Evolutionary conservation across 495 filamentous ascomycete species (phyloP).

Genomic region (Talaromyces borbonicus): DNA sequence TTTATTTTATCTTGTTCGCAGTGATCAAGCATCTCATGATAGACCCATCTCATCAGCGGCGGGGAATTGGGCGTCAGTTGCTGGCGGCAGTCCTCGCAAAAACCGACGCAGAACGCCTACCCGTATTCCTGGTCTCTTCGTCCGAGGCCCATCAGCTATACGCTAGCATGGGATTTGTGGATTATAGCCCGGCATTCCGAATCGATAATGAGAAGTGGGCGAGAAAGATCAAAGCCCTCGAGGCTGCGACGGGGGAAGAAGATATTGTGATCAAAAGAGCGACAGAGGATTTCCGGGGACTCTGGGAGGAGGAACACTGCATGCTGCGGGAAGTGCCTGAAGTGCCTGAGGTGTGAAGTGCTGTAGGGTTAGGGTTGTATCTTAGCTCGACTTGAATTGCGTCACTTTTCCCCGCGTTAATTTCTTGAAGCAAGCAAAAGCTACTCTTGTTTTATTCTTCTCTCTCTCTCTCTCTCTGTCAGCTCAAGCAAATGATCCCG

Average conservation of each 20-base stretch:
- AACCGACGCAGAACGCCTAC: conserved; percentile 2
- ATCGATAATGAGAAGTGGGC: conserved; percentile 5
- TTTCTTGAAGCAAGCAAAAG: too few relatives aligned
- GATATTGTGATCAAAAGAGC: neutral
- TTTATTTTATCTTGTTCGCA: conserved; percentile 10
- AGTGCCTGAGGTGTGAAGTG: too few relatives aligned
- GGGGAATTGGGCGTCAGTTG: neutral
- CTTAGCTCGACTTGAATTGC: too few relatives aligned
- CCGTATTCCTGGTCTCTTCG: neutral
- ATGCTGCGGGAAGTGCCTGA: too few relatives aligned
- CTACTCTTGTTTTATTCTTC: too few relatives aligned
- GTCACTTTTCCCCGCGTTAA: neutral
- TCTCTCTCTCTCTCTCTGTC: too few relatives aligned
- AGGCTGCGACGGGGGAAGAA: neutral
- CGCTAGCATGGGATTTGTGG: neutral
- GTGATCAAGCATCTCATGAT: conserved; percentile 17
- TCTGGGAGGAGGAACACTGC: too few relatives aligned
- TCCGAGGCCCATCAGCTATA: conserved; percentile 1
- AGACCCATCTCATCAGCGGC: conserved; percentile 6
- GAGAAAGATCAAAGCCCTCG: neutral
- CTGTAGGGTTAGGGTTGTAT: too few relatives aligned
- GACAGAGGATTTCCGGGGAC: neutral
- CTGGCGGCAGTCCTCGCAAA: conserved; percentile 1
- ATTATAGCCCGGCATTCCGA: neutral
- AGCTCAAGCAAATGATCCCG: too few relatives aligned